Conservation (phyloP, 202 grass and related monocot species). For the Brachypodium distachyon region DNA sequence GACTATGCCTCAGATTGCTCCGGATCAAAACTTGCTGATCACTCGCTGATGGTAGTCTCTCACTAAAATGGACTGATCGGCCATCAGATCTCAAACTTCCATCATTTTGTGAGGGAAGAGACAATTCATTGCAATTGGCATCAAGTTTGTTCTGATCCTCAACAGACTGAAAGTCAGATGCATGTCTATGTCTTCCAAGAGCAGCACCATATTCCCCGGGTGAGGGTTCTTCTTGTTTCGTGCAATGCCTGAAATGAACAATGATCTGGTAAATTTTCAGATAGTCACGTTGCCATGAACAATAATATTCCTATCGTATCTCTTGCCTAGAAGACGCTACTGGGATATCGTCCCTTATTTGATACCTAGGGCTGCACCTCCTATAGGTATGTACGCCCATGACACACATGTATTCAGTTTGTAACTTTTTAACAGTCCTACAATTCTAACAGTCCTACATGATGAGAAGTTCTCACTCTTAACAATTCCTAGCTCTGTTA, state of each 20-base stretch:
- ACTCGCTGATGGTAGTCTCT: constrained; percentile 20
- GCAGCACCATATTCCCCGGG: background rate
- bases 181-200: background rate
- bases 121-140: constrained; percentile 4
- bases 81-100: constrained; percentile 23
- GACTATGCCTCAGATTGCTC: constrained; percentile 1
- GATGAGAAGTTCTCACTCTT: background rate
- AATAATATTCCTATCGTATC: no score
- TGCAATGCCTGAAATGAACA: constrained; percentile 6
- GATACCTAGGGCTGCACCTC: no score
- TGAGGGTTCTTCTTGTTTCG: constrained; percentile 24
- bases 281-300: no score
- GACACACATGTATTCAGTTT: background rate
- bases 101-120: constrained; percentile 15
- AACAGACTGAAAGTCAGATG: constrained; percentile 9
- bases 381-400: no score
- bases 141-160: constrained; percentile 5
- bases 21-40: constrained; percentile 15
- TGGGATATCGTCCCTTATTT: no score
- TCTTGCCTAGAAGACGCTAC: no score
- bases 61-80: constrained; percentile 17
- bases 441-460: no score
- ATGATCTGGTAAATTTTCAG: background rate
- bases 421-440: background rate
- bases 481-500: background rate